Evolutionary conservation across 2,329 filamentous ascomycete species (phyloP), one percentile per base, ranked within the genome.

Genomic region (Talaromyces marneffei): DNA sequence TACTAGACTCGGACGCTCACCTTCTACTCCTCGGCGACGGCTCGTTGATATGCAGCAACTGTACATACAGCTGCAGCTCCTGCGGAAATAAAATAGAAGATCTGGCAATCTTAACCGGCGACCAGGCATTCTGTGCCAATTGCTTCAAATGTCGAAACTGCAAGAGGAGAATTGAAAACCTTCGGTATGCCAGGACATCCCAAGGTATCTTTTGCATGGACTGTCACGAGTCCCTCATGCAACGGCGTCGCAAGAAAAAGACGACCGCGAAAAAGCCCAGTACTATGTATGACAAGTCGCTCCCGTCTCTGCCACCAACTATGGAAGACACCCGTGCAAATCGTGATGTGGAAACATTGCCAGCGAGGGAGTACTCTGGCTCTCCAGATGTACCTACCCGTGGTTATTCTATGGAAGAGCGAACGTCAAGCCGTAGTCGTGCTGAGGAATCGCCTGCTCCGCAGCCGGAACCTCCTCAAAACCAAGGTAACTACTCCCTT

Each of bases 201-300:
- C 94, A 97, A 76, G 94, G 94, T 63, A 99, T 99, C 69, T 97
- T 99, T 74, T 99, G 94, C 79, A 99, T 99, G 94, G 92, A 88
- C 71, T 99, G 94, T 74, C 94, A 99, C 72, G 94, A 99, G 77
- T 94, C 91, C 29, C 79, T 99, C 58, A 97, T 97, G 92, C 91
- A 93, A 55, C 84, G 93, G 65, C 85, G 93, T 66, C 85, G 91
- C 70, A 97, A 97, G 78, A 70, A 85, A 91, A 70, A 86, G 88
- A 72, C 87, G 57, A 62, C 73, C 66, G 64, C 69, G 31, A 68
- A 71, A 63, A 74, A 69, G 57, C 67, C 70, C 67, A 63, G 64
- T 10, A 85, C 87, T 79, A 87, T 91, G 64, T 85, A 90, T 40
- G 93, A 99, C 73, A 97, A 97, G 75, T 96, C 92, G 6, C 80